Evolutionary conservation across 129 eudicot genomes (phyloP).

Genomic region (Dittrichia graveolens): DNA sequence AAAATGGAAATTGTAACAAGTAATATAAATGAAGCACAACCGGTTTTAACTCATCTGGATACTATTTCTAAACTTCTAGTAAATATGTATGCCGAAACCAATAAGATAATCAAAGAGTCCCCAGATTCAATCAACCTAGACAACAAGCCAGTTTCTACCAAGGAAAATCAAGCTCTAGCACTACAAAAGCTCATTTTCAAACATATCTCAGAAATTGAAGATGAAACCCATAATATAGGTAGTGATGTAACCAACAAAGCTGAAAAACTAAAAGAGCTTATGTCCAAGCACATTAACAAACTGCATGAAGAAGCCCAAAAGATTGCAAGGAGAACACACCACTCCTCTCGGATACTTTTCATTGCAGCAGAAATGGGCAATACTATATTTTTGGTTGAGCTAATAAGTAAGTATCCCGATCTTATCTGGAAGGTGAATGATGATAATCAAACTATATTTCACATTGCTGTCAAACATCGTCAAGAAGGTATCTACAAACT

Average conservation of each 20-base stretch:
- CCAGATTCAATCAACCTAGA: not conserved
- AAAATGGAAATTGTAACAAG: not conserved
- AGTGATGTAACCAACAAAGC: not conserved
- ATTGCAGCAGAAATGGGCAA: slow-evolving; percentile 12
- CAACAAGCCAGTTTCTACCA: not conserved
- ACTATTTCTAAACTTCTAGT: not conserved
- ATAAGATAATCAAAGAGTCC: not conserved
- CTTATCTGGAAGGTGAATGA: slow-evolving; percentile 10
- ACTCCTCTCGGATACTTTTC: slow-evolving; percentile 6
- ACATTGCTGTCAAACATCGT: slow-evolving; percentile 12
- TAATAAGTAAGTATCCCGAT: slow-evolving; percentile 8
- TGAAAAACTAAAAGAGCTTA: not conserved
- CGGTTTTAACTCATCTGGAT: not conserved
- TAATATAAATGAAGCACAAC: not conserved
- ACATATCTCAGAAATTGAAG: not conserved
- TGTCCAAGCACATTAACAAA: not conserved
- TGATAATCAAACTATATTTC: slow-evolving; percentile 10
- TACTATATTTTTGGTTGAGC: slow-evolving; percentile 7
- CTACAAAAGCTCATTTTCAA: slow-evolving; percentile 17
- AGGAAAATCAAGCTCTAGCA: not conserved
- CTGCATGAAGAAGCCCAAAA: not conserved
- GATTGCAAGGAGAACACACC: not conserved
- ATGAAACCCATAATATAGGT: not conserved
- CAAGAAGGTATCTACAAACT: slow-evolving; percentile 6
- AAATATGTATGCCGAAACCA: slow-evolving; percentile 4